These are phyloP conservation scores for Hypomyces perniciosus DNA, from an alignment of 2,329 filamentous ascomycete genomes.

Conservation along the genomic window DNA sequence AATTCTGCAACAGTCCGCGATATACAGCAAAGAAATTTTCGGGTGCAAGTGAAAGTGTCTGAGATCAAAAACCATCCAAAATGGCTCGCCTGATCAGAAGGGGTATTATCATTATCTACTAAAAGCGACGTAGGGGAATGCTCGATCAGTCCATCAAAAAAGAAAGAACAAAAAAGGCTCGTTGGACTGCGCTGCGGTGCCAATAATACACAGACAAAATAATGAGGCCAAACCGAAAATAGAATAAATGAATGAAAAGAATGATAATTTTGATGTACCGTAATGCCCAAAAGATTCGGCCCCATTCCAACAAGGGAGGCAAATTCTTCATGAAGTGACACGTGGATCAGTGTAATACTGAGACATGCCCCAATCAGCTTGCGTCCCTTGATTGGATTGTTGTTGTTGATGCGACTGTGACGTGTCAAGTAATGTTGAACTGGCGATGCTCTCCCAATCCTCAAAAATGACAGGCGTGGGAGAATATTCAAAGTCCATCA, in stretches of 20 bases:
- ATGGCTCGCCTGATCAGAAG: slow-evolving; percentile 10
- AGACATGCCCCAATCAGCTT: slow-evolving; percentile 28
- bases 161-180: slow-evolving; percentile 3
- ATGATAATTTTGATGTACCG: neutral
- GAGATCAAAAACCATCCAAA: neutral
- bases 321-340: slow-evolving; percentile 23
- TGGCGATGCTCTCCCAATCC: slow-evolving; percentile 36
- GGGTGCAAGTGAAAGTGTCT: neutral
- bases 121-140: slow-evolving; percentile 13
- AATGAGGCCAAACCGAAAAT: neutral
- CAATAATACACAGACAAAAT: slow-evolving; percentile 11
- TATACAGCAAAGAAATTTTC: neutral
- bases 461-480: slow-evolving; percentile 33
- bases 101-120: slow-evolving; percentile 32
- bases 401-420: slow-evolving; percentile 21
- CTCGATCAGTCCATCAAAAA: neutral
- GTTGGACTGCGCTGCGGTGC: slow-evolving; percentile 8
- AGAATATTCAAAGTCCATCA: slow-evolving; percentile 41
- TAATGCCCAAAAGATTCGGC: neutral
- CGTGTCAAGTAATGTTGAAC: slow-evolving; percentile 29
- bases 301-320: neutral
- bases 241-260: slow-evolving; percentile 8
- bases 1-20: too few species aligned
- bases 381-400: slow-evolving; percentile 13
- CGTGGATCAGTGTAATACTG: slow-evolving; percentile 29